These are phyloP conservation scores for Helianthus tuberosus DNA, from an alignment of 129 eudicot genomes.

Conservation along the genomic window DNA sequence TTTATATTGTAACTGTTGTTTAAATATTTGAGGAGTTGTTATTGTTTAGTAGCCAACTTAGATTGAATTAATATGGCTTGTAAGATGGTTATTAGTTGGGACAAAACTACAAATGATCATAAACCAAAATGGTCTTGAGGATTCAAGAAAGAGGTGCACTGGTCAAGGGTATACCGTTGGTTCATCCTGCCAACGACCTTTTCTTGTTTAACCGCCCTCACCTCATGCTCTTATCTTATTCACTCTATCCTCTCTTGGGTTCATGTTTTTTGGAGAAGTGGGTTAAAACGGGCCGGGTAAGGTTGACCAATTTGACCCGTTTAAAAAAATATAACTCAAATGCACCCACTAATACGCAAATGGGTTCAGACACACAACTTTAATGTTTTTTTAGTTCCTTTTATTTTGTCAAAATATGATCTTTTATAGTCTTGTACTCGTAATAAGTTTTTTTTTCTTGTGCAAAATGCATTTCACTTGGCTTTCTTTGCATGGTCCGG, in stretches of 20 bases:
- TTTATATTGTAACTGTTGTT: too few species aligned
- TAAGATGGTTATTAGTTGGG: too few species aligned
- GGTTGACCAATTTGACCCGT: background rate
- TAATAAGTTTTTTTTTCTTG: background rate
- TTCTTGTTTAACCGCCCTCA: slow-evolving; percentile 72
- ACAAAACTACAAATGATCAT: slow-evolving; percentile 68
- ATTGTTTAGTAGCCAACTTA: too few species aligned
- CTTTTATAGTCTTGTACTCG: background rate
- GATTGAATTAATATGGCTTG: too few species aligned
- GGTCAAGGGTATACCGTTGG: slow-evolving; percentile 51
- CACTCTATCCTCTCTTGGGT: slow-evolving; percentile 62
- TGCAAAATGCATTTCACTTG: slow-evolving; percentile 71
- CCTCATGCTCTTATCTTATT: slow-evolving; percentile 54
- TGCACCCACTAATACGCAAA: background rate
- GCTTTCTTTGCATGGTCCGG: slow-evolving; percentile 70
- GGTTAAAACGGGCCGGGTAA: background rate
- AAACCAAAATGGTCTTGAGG: slow-evolving; percentile 60
- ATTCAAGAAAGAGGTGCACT: slow-evolving; percentile 51
- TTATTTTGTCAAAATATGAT: background rate
- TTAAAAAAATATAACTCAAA: background rate
- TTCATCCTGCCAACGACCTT: slow-evolving; percentile 52
- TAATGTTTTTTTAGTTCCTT: background rate
- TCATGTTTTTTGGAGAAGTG: slow-evolving; percentile 10
- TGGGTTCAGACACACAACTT: background rate
- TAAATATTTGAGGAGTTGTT: too few species aligned